phyloP scores from a whole-genome alignment of 192 early-diverging fungal species.

The Physocladia obscura region DNA sequence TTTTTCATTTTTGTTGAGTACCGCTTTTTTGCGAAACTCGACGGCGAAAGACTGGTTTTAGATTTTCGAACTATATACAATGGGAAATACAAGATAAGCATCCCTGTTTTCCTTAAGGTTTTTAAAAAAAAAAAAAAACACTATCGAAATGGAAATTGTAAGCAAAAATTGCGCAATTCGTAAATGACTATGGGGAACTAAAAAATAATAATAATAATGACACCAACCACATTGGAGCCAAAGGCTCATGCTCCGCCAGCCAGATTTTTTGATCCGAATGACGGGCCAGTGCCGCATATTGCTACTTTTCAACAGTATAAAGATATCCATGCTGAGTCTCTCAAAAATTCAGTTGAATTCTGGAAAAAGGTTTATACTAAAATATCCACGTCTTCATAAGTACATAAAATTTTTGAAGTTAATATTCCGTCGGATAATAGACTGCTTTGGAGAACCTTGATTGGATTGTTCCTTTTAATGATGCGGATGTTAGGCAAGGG shows the following conservation, averaged over 20 bases:
- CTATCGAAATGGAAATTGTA: background rate
- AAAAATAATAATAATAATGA: background rate
- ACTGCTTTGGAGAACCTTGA: conserved; percentile 73
- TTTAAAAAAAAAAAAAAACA: too few relatives aligned
- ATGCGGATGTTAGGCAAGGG: conserved; percentile 61
- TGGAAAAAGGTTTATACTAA: conserved; percentile 78
- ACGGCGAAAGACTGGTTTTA: too few relatives aligned
- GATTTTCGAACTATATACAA: too few relatives aligned
- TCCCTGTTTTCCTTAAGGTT: too few relatives aligned
- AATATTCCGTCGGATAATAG: conserved; percentile 31
- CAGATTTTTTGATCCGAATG: conserved; percentile 56
- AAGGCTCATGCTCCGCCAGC: conserved; percentile 55
- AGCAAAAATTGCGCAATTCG: background rate
- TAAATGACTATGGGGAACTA: background rate
- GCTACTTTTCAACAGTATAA: conserved; percentile 75
- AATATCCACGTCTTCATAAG: background rate
- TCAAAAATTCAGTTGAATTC: conserved; percentile 78
- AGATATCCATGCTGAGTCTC: conserved; percentile 74
- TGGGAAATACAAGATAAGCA: too few relatives aligned
- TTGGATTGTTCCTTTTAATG: conserved; percentile 78
- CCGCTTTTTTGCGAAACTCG: too few relatives aligned
- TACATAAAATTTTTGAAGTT: background rate
- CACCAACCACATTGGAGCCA: too few relatives aligned
- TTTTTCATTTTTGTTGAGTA: too few relatives aligned
- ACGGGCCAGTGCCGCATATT: conserved; percentile 67